Base-by-base conservation (phyloP, 2,329 filamentous ascomycete genomes). In the Xylariales sp. region DNA sequence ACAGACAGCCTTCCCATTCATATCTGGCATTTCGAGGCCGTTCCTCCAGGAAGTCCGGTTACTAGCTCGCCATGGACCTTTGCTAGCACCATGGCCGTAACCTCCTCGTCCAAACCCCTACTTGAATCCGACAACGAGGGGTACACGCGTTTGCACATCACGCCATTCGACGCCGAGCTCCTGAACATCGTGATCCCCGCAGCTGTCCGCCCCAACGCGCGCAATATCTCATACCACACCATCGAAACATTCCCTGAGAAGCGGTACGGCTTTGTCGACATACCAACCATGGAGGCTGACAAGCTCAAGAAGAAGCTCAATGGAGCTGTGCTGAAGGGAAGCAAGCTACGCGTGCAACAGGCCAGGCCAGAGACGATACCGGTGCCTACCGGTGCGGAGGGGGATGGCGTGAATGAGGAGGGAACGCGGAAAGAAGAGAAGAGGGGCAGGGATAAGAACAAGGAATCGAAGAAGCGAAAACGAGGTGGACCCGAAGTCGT, bases 231-330 rank as follows among this genome's bases (percentile, higher is more conserved):
- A n/a, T 96, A 84, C 65, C 91, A 97, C 64, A 71, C 73, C 4
- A 68, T 96, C 51, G 78, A 88, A 57, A 90, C 90, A 1, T 95
- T 95, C 49, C 91, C 91, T 11, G 93, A 98, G 51, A 85, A 80
- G 59, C 83, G 79, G 40, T 98, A 88, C 79, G 93, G 91, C 42
- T 98, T 86, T 66, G 72, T 97, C 45, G 89, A 94, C 34, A 66
- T 98, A 27, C 90, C 90, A 1, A 66, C 61, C 3, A 78, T 80
- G 64, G 89, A 95, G 50, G 93, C 91, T 8, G 85, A 91, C n/a
- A 95, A 89, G 63, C 66, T 97, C 40, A 88, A 83, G 68, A 91
- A 85, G 67, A 97, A 93, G 68, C 74, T 97, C 37, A 86, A 95
- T 70, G 91, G 91, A 22, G 78, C 84, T 2, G 84, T 87, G 18